Evolutionary conservation across 2,329 filamentous ascomycete species (phyloP).

Genomic region (Blastomyces percursus): DNA sequence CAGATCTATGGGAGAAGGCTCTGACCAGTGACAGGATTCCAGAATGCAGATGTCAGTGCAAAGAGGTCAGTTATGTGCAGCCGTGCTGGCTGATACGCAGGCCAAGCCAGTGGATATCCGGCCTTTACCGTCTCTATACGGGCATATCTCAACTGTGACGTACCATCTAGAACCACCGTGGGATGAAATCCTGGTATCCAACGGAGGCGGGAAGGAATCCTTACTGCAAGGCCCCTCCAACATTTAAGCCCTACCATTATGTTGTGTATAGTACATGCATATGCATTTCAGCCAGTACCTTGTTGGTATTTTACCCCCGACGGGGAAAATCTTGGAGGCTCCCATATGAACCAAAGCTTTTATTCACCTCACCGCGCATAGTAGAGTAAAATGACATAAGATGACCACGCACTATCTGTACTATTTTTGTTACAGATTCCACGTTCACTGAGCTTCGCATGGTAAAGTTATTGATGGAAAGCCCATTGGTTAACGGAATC

Average conservation of each 20-base stretch:
- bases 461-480: neutral
- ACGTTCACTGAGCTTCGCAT: neutral
- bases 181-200: neutral
- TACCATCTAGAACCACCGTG: too few species aligned
- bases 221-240: neutral
- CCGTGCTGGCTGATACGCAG: neutral
- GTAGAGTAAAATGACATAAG: neutral
- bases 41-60: neutral
- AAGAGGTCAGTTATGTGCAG: neutral
- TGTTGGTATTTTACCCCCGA: neutral
- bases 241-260: neutral
- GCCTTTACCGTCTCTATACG: neutral
- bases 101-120: neutral
- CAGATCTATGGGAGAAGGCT: too few species aligned
- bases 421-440: neutral
- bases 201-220: neutral
- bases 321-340: neutral
- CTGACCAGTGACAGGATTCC: too few species aligned
- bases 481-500: too few species aligned
- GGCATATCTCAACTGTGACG: neutral
- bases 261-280: too few species aligned
- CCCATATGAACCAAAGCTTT: neutral
- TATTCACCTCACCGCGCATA: neutral
- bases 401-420: neutral
- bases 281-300: neutral